These are phyloP conservation scores for Barnettozyma salicaria DNA, from an alignment of 805 yeast genomes.

Conservation along the genomic window DNA sequence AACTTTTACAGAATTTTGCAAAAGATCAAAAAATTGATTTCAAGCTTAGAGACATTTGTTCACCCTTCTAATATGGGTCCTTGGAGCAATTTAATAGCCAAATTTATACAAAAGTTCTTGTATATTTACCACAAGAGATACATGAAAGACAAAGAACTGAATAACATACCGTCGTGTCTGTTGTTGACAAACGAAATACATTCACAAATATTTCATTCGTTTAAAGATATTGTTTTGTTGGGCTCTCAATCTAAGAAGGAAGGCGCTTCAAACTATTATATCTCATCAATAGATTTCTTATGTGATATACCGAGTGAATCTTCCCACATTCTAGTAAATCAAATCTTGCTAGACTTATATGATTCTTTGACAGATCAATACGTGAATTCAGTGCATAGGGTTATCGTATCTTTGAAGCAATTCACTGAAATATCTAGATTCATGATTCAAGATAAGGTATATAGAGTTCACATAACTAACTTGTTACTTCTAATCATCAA, in stretches of 20 bases:
- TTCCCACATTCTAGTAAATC: constrained; percentile 40
- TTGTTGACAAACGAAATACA: constrained; percentile 31
- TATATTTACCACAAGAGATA: constrained; percentile 54
- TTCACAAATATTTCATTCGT: constrained; percentile 32
- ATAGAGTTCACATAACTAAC: constrained; percentile 73
- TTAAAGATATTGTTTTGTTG: constrained; percentile 46
- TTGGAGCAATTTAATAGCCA: constrained; percentile 75
- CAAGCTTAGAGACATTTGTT: constrained; percentile 69
- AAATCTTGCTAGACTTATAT: constrained; percentile 65
- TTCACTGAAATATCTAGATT: constrained; percentile 60
- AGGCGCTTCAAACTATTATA: constrained; percentile 49
- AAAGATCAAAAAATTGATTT: constrained; percentile 48
- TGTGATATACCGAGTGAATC: constrained; percentile 47
- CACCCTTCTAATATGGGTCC: constrained; percentile 92
- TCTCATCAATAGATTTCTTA: constrained; percentile 54
- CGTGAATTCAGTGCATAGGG: constrained; percentile 73
- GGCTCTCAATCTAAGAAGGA: constrained; percentile 78
- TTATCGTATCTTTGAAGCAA: constrained; percentile 63
- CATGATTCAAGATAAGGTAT: constrained; percentile 56
- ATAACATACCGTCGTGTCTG: constrained; percentile 10
- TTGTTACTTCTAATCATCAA: constrained; percentile 63
- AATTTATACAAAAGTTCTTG: constrained; percentile 54
- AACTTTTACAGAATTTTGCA: constrained; percentile 41
- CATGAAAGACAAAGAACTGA: constrained; percentile 35
- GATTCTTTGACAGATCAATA: constrained; percentile 58